Evolutionary conservation across 2,329 filamentous ascomycete genomes (phyloP).

Genomic region (Trichoderma sp.): DNA sequence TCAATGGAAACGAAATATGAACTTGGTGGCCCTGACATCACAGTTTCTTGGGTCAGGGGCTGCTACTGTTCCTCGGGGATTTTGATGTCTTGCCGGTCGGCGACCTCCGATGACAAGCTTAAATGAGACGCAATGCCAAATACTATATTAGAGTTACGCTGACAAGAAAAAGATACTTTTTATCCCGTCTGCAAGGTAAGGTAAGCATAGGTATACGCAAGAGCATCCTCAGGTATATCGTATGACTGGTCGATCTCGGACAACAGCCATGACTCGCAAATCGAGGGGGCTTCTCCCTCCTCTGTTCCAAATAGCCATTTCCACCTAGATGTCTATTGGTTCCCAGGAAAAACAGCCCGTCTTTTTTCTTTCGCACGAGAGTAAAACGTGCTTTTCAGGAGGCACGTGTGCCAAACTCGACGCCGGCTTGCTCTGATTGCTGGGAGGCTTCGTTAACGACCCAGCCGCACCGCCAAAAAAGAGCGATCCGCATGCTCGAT

Average conservation of each 20-base stretch:
- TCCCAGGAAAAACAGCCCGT: not conserved
- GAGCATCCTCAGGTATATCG: not conserved
- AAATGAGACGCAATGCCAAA: not conserved
- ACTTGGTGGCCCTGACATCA: not conserved
- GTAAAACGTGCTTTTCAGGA: not conserved
- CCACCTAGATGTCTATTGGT: not conserved
- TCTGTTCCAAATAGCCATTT: not conserved
- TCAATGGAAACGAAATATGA: not conserved
- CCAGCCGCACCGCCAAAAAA: not conserved
- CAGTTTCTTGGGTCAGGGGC: not conserved
- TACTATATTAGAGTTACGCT: not conserved
- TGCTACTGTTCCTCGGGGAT: not conserved
- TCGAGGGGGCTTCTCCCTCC: not conserved
- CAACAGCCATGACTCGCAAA: not conserved
- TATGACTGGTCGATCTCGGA: not conserved
- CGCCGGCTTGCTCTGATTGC: not conserved
- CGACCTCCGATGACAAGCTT: not conserved
- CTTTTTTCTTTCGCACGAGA: not conserved
- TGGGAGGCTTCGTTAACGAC: not conserved
- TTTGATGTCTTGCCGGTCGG: not conserved
- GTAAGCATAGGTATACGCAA: not conserved
- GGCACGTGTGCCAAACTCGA: conserved; percentile 10
- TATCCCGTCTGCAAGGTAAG: not conserved
- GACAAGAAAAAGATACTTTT: not conserved
- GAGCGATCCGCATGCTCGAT: conserved; percentile 10